A percentile compares a stretch with the other conserved stretches of the same genome.
Conservation (phyloP, 2,329 filamentous ascomycete species). For the Triangularia verruculosa region DNA sequence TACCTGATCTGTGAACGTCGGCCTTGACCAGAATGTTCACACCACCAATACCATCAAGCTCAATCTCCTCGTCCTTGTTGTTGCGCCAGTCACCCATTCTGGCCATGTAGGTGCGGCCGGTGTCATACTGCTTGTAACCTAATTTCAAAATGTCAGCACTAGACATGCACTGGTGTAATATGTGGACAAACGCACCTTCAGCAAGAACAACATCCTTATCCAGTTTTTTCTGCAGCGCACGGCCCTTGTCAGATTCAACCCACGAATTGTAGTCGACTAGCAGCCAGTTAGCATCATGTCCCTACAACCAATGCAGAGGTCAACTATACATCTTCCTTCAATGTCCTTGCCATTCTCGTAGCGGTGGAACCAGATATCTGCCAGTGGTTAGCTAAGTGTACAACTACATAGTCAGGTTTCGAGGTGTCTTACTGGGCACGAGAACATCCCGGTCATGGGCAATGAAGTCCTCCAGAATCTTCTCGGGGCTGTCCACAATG, state of each 20-base stretch:
- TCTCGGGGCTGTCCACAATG: constrained; percentile 83
- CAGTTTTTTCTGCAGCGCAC: constrained; percentile 68
- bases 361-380: constrained; percentile 96
- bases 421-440: constrained; percentile 73
- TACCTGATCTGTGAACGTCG: constrained; percentile 84
- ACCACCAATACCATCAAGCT: constrained; percentile 92
- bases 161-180: neutral
- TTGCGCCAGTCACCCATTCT: constrained; percentile 87
- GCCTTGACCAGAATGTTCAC: constrained; percentile 98
- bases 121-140: constrained; percentile 93
- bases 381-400: constrained; percentile 32
- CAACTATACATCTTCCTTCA: constrained; percentile 81
- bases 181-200: constrained; percentile 61
- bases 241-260: constrained; percentile 86
- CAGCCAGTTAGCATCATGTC: constrained; percentile 24
- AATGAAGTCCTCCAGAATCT: constrained; percentile 92
- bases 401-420: too few species aligned
- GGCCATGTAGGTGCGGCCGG: constrained; percentile 85
- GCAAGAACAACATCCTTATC: constrained; percentile 81
- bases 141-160: constrained; percentile 8
- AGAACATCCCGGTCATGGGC: constrained; percentile 90
- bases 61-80: constrained; percentile 87
- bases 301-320: neutral
- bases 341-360: constrained; percentile 80
- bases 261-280: constrained; percentile 98